A percentile compares a stretch with the other conserved stretches of the same genome.
These are phyloP conservation scores for Alternaria ventricosa DNA, from an alignment of 2,329 filamentous ascomycete species.

Conservation along the genomic window DNA sequence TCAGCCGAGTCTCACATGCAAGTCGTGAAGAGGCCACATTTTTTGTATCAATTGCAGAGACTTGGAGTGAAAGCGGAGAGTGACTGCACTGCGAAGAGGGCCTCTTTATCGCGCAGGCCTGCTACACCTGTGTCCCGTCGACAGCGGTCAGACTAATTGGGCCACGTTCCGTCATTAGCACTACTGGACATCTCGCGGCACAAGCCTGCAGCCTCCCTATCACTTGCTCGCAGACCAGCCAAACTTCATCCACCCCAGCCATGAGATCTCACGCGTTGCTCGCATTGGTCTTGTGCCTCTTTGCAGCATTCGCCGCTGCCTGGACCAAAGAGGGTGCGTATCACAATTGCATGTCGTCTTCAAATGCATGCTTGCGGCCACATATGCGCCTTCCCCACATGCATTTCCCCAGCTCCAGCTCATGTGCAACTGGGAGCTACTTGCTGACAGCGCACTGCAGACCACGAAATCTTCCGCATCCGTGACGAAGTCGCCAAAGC, in stretches of 20 bases:
- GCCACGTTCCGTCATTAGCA: conserved; percentile 35
- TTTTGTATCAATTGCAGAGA: neutral
- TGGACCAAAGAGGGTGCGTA: conserved; percentile 84
- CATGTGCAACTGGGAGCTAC: conserved; percentile 14
- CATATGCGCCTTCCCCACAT: conserved; percentile 17
- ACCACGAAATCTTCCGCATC: conserved; percentile 97
- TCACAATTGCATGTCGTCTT: conserved; percentile 3
- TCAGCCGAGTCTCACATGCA: conserved; percentile 16
- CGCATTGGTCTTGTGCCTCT: conserved; percentile 71
- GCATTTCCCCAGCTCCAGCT: conserved; percentile 20
- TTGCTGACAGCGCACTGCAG: conserved; percentile 56
- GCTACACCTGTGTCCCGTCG: conserved; percentile 10
- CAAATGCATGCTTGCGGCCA: conserved; percentile 8
- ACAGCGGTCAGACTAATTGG: conserved; percentile 19
- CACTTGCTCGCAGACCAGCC: conserved; percentile 25
- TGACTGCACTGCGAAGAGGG: neutral
- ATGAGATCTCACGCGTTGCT: conserved; percentile 74
- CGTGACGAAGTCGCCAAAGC: conserved; percentile 80
- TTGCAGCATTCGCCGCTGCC: conserved; percentile 73
- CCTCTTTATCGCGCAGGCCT: conserved; percentile 12
- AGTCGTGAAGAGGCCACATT: conserved; percentile 8
- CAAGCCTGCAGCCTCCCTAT: conserved; percentile 40
- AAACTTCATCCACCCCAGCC: conserved; percentile 42
- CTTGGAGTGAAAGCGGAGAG: neutral
- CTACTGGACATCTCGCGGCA: conserved; percentile 26